Percentiles rank a stretch among this genome's conserved stretches.
These are phyloP conservation scores for Pisolithus sp. DNA, from an alignment of 768 basidiomycete genomes.

Conservation along the genomic window DNA sequence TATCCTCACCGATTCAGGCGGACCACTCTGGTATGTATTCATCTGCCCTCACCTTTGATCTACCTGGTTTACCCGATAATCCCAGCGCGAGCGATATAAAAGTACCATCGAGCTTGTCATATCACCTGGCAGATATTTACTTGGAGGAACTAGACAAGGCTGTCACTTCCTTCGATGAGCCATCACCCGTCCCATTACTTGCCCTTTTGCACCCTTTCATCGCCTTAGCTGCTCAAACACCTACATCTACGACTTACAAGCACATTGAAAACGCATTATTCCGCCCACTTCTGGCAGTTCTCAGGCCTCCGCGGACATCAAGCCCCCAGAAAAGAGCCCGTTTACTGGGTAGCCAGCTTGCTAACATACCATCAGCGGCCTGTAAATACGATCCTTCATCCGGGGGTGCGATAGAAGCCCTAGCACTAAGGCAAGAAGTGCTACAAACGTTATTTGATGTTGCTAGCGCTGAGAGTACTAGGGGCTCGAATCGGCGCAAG, in stretches of 20 bases:
- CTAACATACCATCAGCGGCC: conserved; percentile 46
- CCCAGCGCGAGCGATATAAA: conserved; percentile 61
- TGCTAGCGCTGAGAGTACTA: conserved; percentile 68
- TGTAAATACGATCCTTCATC: conserved; percentile 37
- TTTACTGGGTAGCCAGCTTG: conserved; percentile 32
- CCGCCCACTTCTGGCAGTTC: conserved; percentile 57
- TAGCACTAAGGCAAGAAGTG: conserved; percentile 46
- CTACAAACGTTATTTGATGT: conserved; percentile 62
- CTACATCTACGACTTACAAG: conserved; percentile 57
- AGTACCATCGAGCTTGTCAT: conserved; percentile 72
- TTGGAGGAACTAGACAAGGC: conserved; percentile 82
- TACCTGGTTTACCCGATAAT: conserved; percentile 3
- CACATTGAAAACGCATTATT: conserved; percentile 67
- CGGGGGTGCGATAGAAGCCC: conserved; percentile 32
- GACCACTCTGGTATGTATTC: conserved; percentile 70
- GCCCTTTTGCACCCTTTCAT: conserved; percentile 66
- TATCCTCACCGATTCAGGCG: conserved; percentile 61
- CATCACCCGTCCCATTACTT: conserved; percentile 43
- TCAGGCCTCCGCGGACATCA: conserved; percentile 34
- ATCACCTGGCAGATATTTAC: conserved; percentile 87
- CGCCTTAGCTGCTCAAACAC: conserved; percentile 61
- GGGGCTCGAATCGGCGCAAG: conserved; percentile 73
- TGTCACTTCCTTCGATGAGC: conserved; percentile 24
- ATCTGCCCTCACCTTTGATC: background rate
- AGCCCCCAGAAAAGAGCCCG: conserved; percentile 44